Evolutionary conservation across 768 basidiomycete genomes (phyloP), one percentile per base, ranked within the genome.

Genomic region (Clitopilus passeckerianus): DNA sequence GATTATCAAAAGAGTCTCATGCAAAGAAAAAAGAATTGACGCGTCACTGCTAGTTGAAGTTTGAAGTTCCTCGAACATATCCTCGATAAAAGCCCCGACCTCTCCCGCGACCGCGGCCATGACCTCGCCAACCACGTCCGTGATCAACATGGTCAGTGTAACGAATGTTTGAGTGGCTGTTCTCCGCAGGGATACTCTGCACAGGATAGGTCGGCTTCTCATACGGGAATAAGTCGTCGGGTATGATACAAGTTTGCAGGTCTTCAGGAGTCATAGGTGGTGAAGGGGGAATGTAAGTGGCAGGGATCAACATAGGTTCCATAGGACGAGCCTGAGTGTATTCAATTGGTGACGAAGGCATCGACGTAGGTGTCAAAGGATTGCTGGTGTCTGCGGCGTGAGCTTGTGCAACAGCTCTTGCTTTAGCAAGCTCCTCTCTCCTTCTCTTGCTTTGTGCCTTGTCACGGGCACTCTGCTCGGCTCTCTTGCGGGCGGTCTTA

Each of bases 401-500:
- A 64, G 58, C 23, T 43, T 59, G 20, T 24, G 37, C 37, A 14
- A 9, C 53, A 12, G 33, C 37, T 15, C 59, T 60, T n/a, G 56
- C 53, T n/a, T 56, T 62, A 16, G 64, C 65, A 24, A 61, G 65
- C 64, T 74, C 68, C 63, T 70, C 70, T 59, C 66, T 59, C 61
- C 65, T 50, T 54, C 60, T 64, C 33, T 66, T 67, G 52, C 67
- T 65, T 8, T 71, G 68, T 22, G 68, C 73, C 63, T 73, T 75
- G 64, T 75, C 74, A 54, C 74, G 66, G 20, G 72, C 71, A 60
- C 74, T 75, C 62, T 77, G 75, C 55, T 72, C 73, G 24, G 74
- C 74, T 54, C 73, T 65, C 37, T 66, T 64, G 12, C 64, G 66
- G 59, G 71, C 63, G 30, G 59, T 62, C 23, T 56, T 64, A 55